These are phyloP conservation scores for Phytophthora pluvialis DNA, from an alignment of 352 stramenopile species.

Conservation along the genomic window DNA sequence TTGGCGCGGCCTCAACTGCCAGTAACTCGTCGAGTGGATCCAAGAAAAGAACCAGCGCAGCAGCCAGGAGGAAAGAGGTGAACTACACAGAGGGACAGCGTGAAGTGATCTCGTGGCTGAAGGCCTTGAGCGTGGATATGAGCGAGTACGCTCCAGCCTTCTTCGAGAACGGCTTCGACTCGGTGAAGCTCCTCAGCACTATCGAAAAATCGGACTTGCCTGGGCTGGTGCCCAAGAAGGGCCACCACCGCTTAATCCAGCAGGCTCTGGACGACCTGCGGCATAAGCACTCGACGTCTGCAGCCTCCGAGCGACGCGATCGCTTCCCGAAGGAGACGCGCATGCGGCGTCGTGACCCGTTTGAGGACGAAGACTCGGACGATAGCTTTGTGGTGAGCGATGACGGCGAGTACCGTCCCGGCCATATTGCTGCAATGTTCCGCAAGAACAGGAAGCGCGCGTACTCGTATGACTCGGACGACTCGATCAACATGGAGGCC, in stretches of 20 bases:
- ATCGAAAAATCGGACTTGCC: slow-evolving; percentile 79
- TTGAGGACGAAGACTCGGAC: slow-evolving; percentile 87
- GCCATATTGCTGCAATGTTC: slow-evolving; percentile 83
- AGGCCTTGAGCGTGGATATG: slow-evolving; percentile 79
- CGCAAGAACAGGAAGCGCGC: slow-evolving; percentile 72
- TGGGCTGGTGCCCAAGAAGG: slow-evolving; percentile 79
- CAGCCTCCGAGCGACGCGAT: slow-evolving; percentile 43
- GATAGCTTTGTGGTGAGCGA: slow-evolving; percentile 87
- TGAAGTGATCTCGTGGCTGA: slow-evolving; percentile 83
- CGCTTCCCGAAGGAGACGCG: slow-evolving; percentile 33
- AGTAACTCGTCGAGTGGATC: slow-evolving; percentile 28
- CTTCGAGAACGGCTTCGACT: slow-evolving; percentile 90
- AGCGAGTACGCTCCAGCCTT: slow-evolving; percentile 83
- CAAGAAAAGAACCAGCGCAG: slow-evolving; percentile 39
- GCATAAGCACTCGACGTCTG: slow-evolving; percentile 68
- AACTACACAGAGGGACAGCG: slow-evolving; percentile 72
- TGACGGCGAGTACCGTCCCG: slow-evolving; percentile 76
- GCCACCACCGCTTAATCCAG: slow-evolving; percentile 85
- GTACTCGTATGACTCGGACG: slow-evolving; percentile 81
- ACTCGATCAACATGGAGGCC: slow-evolving; percentile 89
- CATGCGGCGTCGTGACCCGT: slow-evolving; percentile 54
- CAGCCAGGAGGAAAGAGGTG: slow-evolving; percentile 51
- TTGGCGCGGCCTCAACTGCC: slow-evolving; percentile 27
- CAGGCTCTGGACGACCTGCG: slow-evolving; percentile 79
- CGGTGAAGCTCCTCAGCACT: slow-evolving; percentile 81